Conservation (phyloP, 2,329 filamentous ascomycete species). For the Pezicula neosporulosa region DNA sequence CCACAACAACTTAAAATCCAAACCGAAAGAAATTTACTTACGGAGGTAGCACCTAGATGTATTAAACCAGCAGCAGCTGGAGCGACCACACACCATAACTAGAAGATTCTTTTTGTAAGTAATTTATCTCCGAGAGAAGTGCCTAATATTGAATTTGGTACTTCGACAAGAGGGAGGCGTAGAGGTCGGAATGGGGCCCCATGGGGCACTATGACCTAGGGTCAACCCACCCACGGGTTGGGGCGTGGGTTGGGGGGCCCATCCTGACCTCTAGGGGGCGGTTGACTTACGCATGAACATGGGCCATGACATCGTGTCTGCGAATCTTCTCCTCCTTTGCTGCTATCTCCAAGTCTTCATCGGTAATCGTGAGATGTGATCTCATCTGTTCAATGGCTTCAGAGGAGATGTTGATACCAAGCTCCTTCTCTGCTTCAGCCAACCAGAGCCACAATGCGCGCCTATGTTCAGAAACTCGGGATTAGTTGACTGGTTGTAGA, state of each 20-base stretch:
- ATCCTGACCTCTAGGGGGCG: too few species aligned
- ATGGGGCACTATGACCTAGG: too few species aligned
- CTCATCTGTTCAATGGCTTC: constrained; percentile 76
- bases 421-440: constrained; percentile 76
- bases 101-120: too few species aligned
- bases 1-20: too few species aligned
- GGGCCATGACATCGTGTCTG: constrained; percentile 60
- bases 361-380: constrained; percentile 65
- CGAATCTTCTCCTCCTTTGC: constrained; percentile 71
- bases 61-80: constrained; percentile 80
- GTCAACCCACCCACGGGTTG: too few species aligned
- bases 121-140: too few species aligned
- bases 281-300: constrained; percentile 60
- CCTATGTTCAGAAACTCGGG: constrained; percentile 35
- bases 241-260: too few species aligned
- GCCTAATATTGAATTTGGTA: too few species aligned
- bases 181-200: too few species aligned
- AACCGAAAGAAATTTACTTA: too few species aligned
- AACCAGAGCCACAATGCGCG: constrained; percentile 81
- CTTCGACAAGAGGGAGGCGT: too few species aligned
- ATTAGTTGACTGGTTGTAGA: constrained; percentile 29
- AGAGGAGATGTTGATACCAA: constrained; percentile 70
- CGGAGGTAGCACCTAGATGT: constrained; percentile 53
- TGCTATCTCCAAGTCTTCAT: constrained; percentile 72
- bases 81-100: constrained; percentile 58